These are phyloP conservation scores for Stentor coeruleus DNA, from an alignment of 73 alveolate species.

Conservation along the genomic window DNA sequence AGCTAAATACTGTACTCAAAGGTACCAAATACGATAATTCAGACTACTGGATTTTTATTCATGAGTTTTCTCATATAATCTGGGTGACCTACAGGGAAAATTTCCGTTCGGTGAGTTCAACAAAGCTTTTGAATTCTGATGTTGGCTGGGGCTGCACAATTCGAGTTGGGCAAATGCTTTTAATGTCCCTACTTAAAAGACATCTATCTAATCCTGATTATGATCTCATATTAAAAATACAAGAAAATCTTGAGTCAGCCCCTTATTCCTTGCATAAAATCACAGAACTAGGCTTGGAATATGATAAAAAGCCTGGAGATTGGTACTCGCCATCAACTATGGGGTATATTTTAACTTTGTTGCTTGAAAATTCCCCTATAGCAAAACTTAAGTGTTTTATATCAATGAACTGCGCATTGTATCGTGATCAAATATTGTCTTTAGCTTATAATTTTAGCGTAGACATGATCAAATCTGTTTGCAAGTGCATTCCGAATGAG, in stretches of 20 bases:
- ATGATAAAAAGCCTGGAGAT: constrained; percentile 19
- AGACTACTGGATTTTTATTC: no score
- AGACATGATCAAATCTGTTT: neutral
- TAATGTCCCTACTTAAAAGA: constrained; percentile 35
- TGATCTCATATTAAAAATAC: constrained; percentile 2
- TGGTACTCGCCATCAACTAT: constrained; percentile 9
- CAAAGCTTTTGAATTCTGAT: constrained; percentile 25
- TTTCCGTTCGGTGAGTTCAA: neutral
- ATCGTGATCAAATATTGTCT: neutral
- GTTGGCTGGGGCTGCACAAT: constrained; percentile 71
- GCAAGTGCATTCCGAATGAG: neutral
- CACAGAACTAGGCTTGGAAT: neutral
- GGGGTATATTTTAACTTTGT: neutral
- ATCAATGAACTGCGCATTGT: neutral
- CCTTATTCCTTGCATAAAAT: constrained; percentile 21
- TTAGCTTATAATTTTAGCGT: neutral
- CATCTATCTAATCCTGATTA: neutral
- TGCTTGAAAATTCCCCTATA: neutral
- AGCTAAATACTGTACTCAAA: no score
- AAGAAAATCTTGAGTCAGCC: constrained; percentile 15
- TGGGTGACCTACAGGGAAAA: neutral
- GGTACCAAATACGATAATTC: no score
- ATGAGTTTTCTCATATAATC: no score
- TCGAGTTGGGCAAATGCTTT: constrained; percentile 62
- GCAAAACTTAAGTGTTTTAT: neutral